Percentiles rank a stretch among this genome's conserved stretches.
Conservation (phyloP, 345 rosid species). For the Leavenworthia alabamica region DNA sequence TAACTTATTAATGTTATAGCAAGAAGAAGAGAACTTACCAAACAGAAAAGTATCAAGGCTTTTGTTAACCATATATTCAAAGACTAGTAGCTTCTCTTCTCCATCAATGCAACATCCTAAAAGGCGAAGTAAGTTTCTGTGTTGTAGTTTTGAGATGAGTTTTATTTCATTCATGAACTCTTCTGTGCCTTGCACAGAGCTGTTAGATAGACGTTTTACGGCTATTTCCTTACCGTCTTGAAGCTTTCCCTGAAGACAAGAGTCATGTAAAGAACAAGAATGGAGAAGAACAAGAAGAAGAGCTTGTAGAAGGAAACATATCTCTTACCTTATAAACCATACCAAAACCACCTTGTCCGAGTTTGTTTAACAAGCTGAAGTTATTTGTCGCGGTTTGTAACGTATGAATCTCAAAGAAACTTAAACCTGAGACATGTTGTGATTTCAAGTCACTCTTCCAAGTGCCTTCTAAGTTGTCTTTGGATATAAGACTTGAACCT, state of each 20-base stretch:
- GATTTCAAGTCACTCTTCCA: conserved; percentile 26
- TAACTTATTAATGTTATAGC: not conserved
- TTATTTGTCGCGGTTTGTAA: conserved; percentile 23
- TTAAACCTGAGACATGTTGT: conserved; percentile 24
- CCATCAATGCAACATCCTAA: conserved; percentile 51
- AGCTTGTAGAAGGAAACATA: not conserved
- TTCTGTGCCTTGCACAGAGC: conserved; percentile 40
- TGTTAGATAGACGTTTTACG: conserved; percentile 42
- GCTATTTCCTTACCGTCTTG: conserved; percentile 43
- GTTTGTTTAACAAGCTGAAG: conserved; percentile 21
- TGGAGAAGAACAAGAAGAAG: not conserved
- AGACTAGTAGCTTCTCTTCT: conserved; percentile 54
- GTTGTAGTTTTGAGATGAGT: conserved; percentile 54
- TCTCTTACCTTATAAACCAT: conserved; percentile 29
- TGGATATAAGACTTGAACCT: conserved; percentile 11
- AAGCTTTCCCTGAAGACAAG: conserved; percentile 36
- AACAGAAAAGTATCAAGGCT: conserved; percentile 55
- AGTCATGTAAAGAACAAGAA: conserved; percentile 11
- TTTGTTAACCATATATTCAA: conserved; percentile 53
- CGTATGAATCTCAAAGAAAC: conserved; percentile 21
- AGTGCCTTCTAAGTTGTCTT: conserved; percentile 7
- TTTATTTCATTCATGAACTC: conserved; percentile 44
- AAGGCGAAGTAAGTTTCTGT: conserved; percentile 57
- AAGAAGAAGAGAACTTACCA: conserved; percentile 30
- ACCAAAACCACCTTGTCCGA: conserved; percentile 35